Conservation (phyloP, 176 grass and related monocot species). For the Juncus inflexus region DNA sequence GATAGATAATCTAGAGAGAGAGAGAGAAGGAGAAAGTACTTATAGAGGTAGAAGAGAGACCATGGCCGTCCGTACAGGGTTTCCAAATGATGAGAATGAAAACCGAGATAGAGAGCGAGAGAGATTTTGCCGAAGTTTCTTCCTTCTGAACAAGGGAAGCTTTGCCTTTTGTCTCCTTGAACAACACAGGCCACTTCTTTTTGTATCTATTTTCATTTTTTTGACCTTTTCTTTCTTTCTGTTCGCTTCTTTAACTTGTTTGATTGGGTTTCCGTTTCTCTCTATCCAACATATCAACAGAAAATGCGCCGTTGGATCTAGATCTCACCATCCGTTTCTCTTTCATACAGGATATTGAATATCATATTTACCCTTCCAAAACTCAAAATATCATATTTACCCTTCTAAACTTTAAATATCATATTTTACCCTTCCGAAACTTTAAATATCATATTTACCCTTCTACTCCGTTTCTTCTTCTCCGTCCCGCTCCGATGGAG, state of each 20-base stretch:
- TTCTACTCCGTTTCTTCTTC: too few species aligned
- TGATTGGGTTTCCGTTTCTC: too few species aligned
- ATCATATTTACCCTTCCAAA: too few species aligned
- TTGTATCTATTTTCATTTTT: background rate
- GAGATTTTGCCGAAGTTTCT: background rate
- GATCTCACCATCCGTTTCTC: too few species aligned
- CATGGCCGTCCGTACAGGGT: background rate
- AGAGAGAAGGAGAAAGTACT: slow-evolving; percentile 4
- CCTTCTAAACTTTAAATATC: too few species aligned
- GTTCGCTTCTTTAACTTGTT: background rate
- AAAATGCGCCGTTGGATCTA: too few species aligned
- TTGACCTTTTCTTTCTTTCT: slow-evolving; percentile 7
- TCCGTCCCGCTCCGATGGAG: slow-evolving; percentile 8
- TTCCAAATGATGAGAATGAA: slow-evolving; percentile 4
- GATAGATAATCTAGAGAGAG: slow-evolving; percentile 8
- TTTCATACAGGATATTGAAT: too few species aligned
- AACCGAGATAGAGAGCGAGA: slow-evolving; percentile 16
- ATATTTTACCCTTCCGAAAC: too few species aligned
- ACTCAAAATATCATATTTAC: too few species aligned
- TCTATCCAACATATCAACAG: too few species aligned
- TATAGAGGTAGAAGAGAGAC: slow-evolving; percentile 11
- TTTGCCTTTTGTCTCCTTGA: slow-evolving; percentile 17
- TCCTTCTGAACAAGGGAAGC: slow-evolving; percentile 2
- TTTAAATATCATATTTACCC: too few species aligned
- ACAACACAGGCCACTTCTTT: slow-evolving; percentile 9